Evolutionary conservation across 345 rosid genomes (phyloP).

Genomic region (Erodium maritimum): DNA sequence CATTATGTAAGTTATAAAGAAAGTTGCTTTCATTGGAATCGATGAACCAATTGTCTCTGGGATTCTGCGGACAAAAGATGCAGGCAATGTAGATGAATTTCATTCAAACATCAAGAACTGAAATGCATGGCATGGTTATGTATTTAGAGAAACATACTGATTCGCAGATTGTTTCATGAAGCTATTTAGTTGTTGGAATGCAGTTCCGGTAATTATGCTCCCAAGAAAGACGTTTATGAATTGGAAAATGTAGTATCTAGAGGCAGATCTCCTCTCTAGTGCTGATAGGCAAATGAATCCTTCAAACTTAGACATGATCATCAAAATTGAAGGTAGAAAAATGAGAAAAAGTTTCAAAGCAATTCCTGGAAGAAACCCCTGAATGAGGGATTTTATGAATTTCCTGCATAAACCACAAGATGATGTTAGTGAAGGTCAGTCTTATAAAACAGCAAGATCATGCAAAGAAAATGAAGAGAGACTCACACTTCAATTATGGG

Average conservation of each 20-base stretch:
- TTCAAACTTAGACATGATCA: slow-evolving; percentile 96
- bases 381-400: slow-evolving; percentile 62
- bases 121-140: neutral
- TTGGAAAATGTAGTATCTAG: slow-evolving; percentile 67
- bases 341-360: slow-evolving; percentile 83
- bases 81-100: neutral
- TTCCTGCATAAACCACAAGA: slow-evolving; percentile 36
- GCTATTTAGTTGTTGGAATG: slow-evolving; percentile 76
- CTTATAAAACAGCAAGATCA: no score
- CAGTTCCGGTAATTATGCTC: slow-evolving; percentile 85
- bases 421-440: neutral
- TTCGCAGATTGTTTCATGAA: slow-evolving; percentile 80
- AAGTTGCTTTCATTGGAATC: slow-evolving; percentile 95
- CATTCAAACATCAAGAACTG: neutral
- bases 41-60: slow-evolving; percentile 82
- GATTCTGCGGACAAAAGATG: slow-evolving; percentile 33
- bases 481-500: slow-evolving; percentile 70
- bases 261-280: slow-evolving; percentile 77
- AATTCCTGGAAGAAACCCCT: slow-evolving; percentile 95
- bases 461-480: slow-evolving; percentile 2
- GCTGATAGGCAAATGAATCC: slow-evolving; percentile 61
- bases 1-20: slow-evolving; percentile 90
- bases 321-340: slow-evolving; percentile 68
- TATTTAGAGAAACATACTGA: slow-evolving; percentile 41
- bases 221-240: slow-evolving; percentile 92